Evolutionary conservation across 1,139 yeast species (phyloP).

Genomic region (Yamadazyma friedrichii): DNA sequence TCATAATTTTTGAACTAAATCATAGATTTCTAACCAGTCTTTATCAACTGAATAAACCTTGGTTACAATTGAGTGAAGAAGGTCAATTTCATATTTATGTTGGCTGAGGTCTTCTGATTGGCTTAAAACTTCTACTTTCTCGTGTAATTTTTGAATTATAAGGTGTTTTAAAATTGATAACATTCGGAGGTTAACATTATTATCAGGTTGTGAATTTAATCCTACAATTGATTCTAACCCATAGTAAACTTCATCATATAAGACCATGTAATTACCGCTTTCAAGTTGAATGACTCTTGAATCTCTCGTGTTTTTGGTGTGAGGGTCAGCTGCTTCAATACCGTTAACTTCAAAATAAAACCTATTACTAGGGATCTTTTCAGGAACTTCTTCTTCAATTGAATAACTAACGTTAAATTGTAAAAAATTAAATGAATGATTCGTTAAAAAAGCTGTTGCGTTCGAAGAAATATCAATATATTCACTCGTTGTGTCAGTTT

Average conservation of each 20-base stretch:
- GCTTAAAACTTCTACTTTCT: background rate
- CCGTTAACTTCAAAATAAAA: background rate
- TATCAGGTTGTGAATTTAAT: constrained; percentile 6
- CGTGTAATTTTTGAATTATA: constrained; percentile 3
- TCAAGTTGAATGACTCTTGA: background rate
- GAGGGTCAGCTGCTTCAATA: background rate
- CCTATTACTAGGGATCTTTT: background rate
- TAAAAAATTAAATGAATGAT: constrained; percentile 5
- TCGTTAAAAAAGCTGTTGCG: constrained; percentile 1
- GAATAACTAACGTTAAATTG: constrained; percentile 5
- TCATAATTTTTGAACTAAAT: background rate
- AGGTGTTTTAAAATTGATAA: constrained; percentile 8
- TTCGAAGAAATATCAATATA: constrained; percentile 1
- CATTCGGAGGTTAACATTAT: constrained; percentile 7
- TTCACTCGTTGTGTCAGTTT: too few relatives aligned
- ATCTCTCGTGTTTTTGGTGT: background rate
- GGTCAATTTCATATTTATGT: background rate
- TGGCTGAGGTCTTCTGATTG: background rate
- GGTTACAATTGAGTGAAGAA: background rate
- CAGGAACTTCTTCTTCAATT: background rate
- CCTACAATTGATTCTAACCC: background rate
- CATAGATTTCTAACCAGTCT: constrained; percentile 4
- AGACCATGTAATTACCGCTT: background rate
- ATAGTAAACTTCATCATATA: constrained; percentile 6
- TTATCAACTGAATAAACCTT: constrained; percentile 1